phyloP scores from a whole-genome alignment of 2,329 filamentous ascomycete genomes.

The Blastomyces silverae region DNA sequence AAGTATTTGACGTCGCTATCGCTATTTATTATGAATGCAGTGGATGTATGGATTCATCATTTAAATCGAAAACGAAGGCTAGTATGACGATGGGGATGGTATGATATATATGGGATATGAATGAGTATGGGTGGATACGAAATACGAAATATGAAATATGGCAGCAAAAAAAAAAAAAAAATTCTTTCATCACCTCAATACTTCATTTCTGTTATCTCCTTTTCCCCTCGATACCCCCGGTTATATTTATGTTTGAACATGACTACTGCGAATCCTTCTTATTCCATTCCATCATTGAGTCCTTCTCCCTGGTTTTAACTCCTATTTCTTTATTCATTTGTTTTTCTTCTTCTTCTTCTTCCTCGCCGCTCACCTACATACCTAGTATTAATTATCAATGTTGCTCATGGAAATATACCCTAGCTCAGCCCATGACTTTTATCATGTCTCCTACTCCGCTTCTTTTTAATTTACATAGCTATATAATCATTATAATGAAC shows the following conservation, averaged over 20 bases:
- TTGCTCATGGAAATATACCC: too few species aligned
- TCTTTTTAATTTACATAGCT: too few species aligned
- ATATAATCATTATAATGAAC: too few species aligned
- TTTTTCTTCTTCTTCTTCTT: too few species aligned
- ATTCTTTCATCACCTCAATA: background rate
- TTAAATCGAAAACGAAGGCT: background rate
- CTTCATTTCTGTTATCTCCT: background rate
- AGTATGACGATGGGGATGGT: background rate
- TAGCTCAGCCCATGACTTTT: too few species aligned
- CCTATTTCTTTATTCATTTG: background rate
- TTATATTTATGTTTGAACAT: background rate
- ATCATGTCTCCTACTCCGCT: too few species aligned
- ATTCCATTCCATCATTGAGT: background rate
- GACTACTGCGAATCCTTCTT: background rate
- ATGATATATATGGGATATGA: background rate
- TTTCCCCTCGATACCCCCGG: background rate
- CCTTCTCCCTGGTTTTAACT: background rate
- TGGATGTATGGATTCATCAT: background rate
- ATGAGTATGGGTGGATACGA: background rate
- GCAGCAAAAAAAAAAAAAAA: background rate
- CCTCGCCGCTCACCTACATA: too few species aligned
- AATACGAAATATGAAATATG: background rate
- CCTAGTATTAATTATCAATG: too few species aligned
- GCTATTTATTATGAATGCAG: background rate
- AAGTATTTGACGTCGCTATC: background rate